Base-by-base conservation (phyloP, 352 stramenopile species). In the Lagenidium giganteum region DNA sequence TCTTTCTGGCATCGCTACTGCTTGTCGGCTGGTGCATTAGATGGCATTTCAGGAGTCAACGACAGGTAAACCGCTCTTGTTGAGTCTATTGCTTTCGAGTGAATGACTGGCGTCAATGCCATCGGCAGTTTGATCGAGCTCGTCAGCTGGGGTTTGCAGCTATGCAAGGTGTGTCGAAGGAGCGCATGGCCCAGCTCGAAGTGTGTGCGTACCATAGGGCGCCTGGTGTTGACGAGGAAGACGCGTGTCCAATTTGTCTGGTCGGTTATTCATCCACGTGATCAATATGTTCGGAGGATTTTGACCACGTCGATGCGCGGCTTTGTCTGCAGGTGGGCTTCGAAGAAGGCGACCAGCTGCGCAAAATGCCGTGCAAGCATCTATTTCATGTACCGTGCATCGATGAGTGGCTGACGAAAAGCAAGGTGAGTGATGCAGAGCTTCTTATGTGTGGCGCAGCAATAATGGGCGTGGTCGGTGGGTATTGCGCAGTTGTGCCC, bases 321-420 rank as follows among this genome's bases (percentile, higher is more conserved):
- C n/a, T n/a, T n/a, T n/a, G n/a, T 14, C 9, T 30, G 22, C 28
- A 87, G 75, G 76, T 88, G 21, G 75, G 84, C 22, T 88, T 88
- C 39, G 75, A 88, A 42, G 66, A 86, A 35, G 68, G 73, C 27
- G 75, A 88, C 40, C 72, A 88, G 16, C 61, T 88, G 28, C 72
- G 75, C 24, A 85, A 85, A 20, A 36, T 96, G 33, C 66, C 70
- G 3, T 96, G 87, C 60, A 75, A 76, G 28, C 87, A 96, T 52
- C 67, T 95, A 37, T 95, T 95, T 57, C 85, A 96, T 57, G 72
- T 88, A 0, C 60, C 83, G 4, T 96, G 87, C 57, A 86, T 96
- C 41, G 82, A 90, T 46, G 64, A 93, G 42, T 96, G 87, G 87
- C 69, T 96, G 36, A 61, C 70, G 37, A 67, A 78, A 34, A 87